Percentiles rank a stretch among this genome's conserved stretches.
These are phyloP conservation scores for Porphyrellus cyaneotinctus DNA, from an alignment of 768 basidiomycete species.

Conservation along the genomic window DNA sequence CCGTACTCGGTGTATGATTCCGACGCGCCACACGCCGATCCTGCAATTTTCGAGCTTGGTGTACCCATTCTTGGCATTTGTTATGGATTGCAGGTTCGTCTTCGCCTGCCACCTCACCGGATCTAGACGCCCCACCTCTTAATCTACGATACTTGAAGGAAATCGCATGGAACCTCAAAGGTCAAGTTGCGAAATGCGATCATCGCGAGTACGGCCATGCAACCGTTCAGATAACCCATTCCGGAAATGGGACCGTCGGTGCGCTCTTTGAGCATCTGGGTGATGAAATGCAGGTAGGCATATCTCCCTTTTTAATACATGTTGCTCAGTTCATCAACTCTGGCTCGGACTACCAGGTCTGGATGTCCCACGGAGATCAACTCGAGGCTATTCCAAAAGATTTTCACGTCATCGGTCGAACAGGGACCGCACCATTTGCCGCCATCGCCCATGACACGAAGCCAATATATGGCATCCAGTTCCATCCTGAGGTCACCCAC, in stretches of 20 bases:
- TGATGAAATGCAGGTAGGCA: slow-evolving; percentile 78
- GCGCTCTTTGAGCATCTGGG: slow-evolving; percentile 83
- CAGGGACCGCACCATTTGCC: slow-evolving; percentile 84
- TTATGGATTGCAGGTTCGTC: slow-evolving; percentile 85
- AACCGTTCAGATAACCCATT: slow-evolving; percentile 65
- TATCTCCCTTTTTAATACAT: neutral
- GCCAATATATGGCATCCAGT: slow-evolving; percentile 94
- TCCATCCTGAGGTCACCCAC: slow-evolving; percentile 98
- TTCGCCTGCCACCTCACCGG: neutral
- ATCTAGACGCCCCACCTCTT: neutral
- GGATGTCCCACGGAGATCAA: slow-evolving; percentile 99
- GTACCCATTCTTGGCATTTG: slow-evolving; percentile 96
- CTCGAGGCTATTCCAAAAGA: slow-evolving; percentile 73
- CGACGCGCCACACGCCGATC: slow-evolving; percentile 92
- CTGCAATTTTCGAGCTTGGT: slow-evolving; percentile 79
- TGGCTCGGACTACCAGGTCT: slow-evolving; percentile 62
- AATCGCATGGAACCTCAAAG: slow-evolving; percentile 85
- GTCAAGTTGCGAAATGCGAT: slow-evolving; percentile 78
- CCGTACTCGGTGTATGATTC: slow-evolving; percentile 97
- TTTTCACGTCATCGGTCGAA: slow-evolving; percentile 87
- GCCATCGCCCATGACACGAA: slow-evolving; percentile 89
- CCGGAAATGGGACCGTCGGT: slow-evolving; percentile 57
- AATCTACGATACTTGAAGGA: slow-evolving; percentile 49
- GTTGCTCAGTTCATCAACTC: no score
- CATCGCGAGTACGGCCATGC: slow-evolving; percentile 97